phyloP scores from a whole-genome alignment of 108 stramenopile genomes.

The Schizochytrium sp. region DNA sequence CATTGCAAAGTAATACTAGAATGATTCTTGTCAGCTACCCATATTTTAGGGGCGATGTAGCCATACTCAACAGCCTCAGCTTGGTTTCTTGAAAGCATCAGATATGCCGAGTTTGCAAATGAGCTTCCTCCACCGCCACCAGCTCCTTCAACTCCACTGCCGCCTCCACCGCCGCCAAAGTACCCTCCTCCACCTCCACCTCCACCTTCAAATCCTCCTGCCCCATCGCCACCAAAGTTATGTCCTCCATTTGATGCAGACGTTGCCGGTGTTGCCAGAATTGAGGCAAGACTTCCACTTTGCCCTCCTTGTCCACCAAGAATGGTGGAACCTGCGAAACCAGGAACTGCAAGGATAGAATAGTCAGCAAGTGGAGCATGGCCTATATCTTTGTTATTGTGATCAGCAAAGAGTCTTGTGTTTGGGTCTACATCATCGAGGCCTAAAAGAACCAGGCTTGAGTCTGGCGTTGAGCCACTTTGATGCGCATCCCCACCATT shows the following conservation, averaged over 20 bases:
- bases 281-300: background rate
- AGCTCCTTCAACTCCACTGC: slow-evolving; percentile 27
- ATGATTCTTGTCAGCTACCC: background rate
- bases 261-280: background rate
- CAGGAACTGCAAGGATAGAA: background rate
- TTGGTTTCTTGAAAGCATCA: background rate
- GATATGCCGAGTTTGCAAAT: background rate
- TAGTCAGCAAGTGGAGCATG: background rate
- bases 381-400: background rate
- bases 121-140: slow-evolving; percentile 41
- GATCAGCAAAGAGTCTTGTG: background rate
- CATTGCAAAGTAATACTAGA: background rate
- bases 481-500: slow-evolving; percentile 23
- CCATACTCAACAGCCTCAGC: background rate
- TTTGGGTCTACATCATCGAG: background rate
- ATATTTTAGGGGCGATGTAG: background rate
- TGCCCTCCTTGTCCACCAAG: slow-evolving; percentile 31
- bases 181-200: slow-evolving; percentile 2
- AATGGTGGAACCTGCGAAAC: background rate
- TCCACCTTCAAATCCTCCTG: slow-evolving; percentile 16
- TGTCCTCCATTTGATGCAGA: background rate
- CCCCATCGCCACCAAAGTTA: background rate
- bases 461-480: background rate
- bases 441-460: background rate
- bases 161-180: slow-evolving; percentile 24